phyloP scores from a whole-genome alignment of 176 grass and related monocot species.

The Otatea glauca region DNA sequence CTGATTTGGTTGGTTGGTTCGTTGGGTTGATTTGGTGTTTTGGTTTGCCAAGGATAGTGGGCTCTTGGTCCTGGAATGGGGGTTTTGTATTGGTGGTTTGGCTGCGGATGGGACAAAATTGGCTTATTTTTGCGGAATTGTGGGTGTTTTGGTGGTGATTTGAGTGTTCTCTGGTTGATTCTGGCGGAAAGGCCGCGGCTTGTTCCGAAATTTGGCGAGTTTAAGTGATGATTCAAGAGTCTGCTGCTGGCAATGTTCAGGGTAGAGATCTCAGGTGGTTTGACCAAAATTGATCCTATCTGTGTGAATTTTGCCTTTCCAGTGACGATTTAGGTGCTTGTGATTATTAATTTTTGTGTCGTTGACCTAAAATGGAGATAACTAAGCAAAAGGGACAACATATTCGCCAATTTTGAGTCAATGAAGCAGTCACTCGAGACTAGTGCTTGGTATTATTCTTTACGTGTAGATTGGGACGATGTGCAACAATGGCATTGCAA shows the following conservation, averaged over 20 bases:
- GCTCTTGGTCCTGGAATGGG: background rate
- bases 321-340: background rate
- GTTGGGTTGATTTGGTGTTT: background rate
- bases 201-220: background rate
- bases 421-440: background rate
- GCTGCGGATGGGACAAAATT: background rate
- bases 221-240: background rate
- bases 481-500: background rate
- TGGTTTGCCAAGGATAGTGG: background rate
- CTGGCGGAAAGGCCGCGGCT: background rate
- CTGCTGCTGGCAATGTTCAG: background rate
- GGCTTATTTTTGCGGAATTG: background rate
- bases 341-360: background rate
- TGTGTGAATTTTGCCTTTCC: background rate
- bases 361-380: background rate
- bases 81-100: background rate
- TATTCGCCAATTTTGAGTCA: background rate
- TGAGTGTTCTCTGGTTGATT: background rate
- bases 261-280: slow-evolving; percentile 18
- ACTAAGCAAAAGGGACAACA: background rate
- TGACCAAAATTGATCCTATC: background rate
- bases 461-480: slow-evolving; percentile 4
- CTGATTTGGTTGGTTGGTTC: background rate
- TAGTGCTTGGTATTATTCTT: background rate
- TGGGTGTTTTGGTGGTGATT: background rate